Conservation (phyloP, 1,139 yeast species). For the Diutina scorzettiae region DNA sequence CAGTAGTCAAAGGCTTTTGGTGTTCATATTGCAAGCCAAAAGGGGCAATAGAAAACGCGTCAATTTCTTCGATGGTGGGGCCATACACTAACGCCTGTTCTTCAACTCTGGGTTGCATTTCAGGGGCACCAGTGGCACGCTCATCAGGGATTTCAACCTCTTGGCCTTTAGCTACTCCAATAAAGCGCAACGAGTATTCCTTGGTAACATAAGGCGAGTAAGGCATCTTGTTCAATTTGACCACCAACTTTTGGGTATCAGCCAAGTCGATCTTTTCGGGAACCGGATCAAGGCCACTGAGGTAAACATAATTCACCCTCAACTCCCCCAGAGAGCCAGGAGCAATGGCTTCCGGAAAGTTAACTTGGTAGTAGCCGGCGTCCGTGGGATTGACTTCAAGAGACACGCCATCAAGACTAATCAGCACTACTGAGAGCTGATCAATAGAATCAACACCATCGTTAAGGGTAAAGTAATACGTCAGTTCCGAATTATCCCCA, state of each 20-base stretch:
- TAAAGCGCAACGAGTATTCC: slow-evolving; percentile 35
- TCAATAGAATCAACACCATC: slow-evolving; percentile 32
- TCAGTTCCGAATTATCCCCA: slow-evolving; percentile 39
- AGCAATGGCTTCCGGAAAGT: slow-evolving; percentile 54
- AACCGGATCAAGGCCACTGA: slow-evolving; percentile 40
- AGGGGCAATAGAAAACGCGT: slow-evolving; percentile 36
- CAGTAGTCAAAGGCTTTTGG: slow-evolving; percentile 54
- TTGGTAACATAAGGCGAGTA: slow-evolving; percentile 52
- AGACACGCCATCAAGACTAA: slow-evolving; percentile 20
- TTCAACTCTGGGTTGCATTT: slow-evolving; percentile 21
- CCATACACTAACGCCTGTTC: slow-evolving; percentile 41
- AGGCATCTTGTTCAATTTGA: slow-evolving; percentile 45
- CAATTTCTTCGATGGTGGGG: slow-evolving; percentile 30
- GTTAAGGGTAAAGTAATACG: slow-evolving; percentile 45
- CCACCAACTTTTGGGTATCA: slow-evolving; percentile 50
- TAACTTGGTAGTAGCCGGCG: slow-evolving; percentile 23
- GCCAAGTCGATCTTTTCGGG: slow-evolving; percentile 53
- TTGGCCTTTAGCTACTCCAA: slow-evolving; percentile 37
- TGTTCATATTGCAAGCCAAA: slow-evolving; percentile 53
- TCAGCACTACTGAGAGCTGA: slow-evolving; percentile 37
- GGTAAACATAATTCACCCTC: slow-evolving; percentile 40
- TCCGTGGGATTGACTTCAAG: slow-evolving; percentile 18
- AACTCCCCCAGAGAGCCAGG: slow-evolving; percentile 46
- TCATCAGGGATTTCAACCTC: slow-evolving; percentile 28
- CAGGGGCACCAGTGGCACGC: slow-evolving; percentile 14